A percentile compares a stretch with the other conserved stretches of the same genome.
phyloP scores from a whole-genome alignment of 1,284 basidiomycete genomes.

The Ceratobasidium sp. region DNA sequence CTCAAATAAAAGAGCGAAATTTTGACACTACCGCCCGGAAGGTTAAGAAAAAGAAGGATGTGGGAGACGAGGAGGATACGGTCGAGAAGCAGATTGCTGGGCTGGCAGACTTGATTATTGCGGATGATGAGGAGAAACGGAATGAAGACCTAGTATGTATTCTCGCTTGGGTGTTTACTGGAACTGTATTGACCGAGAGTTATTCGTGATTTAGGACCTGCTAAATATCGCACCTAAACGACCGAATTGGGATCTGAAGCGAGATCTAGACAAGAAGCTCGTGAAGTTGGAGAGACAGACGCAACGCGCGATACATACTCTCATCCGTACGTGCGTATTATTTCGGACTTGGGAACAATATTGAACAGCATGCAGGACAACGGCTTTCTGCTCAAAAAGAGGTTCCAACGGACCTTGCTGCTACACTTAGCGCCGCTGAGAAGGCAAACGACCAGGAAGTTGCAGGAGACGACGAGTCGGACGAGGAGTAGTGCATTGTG shows the following conservation, averaged over 20 bases:
- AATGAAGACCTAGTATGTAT: slow-evolving; percentile 84
- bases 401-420: slow-evolving; percentile 55
- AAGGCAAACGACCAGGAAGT: slow-evolving; percentile 43
- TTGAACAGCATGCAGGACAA: slow-evolving; percentile 64
- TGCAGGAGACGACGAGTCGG: slow-evolving; percentile 41
- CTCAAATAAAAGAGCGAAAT: slow-evolving; percentile 74
- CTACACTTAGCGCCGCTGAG: slow-evolving; percentile 43
- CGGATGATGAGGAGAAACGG: slow-evolving; percentile 84
- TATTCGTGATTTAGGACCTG: slow-evolving; percentile 71
- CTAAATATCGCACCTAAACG: slow-evolving; percentile 97
- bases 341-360: slow-evolving; percentile 1
- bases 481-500: slow-evolving; percentile 40
- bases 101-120: slow-evolving; percentile 83
- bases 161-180: slow-evolving; percentile 32
- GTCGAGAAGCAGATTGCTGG: slow-evolving; percentile 88
- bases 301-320: slow-evolving; percentile 89
- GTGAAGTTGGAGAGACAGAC: slow-evolving; percentile 89
- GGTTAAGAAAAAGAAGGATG: slow-evolving; percentile 71
- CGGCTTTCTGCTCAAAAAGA: slow-evolving; percentile 78
- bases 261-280: slow-evolving; percentile 91
- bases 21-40: slow-evolving; percentile 87
- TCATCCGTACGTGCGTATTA: slow-evolving; percentile 77
- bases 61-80: slow-evolving; percentile 77
- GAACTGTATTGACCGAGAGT: not conserved
- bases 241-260: slow-evolving; percentile 96